Base-by-base conservation (phyloP, 345 rosid species). In the Populus alba region DNA sequence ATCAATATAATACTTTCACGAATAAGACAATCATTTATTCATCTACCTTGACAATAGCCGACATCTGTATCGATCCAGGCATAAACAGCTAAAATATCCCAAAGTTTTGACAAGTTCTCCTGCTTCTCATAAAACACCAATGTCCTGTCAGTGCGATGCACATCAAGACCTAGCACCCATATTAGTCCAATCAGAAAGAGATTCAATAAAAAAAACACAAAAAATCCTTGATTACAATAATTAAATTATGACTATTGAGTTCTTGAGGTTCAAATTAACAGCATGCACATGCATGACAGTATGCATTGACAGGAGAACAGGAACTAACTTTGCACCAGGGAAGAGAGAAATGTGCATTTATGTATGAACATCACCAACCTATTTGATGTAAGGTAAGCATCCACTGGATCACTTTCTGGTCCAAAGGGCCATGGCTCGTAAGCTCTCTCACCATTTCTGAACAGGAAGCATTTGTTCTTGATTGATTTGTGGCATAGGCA, bases 61-160 rank as follows among this genome's bases (percentile, higher is more conserved):
- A 94, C 94, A 81, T 96, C 99, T 57, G 82, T 88, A 84, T 94
- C 99, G 71, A 94, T 85, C 97, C 99, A 92, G 39, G 99, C 95
- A 85, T 96, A 96, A 81, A 94, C 94, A 79, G 97, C 89, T 25
- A 96, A 90, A 83, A 96, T 89, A 85, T 96, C 99, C 99, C 97
- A 92, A 73, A 94, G 97, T 86, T 90, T 96, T 18, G 98, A 90
- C 85, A 96, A 83, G 85, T 96, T 87, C 78, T 92, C 90, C 79
- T 89, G 92, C 85, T 91, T 91, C 88, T 96, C 98, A 49, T 94
- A 96, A 79, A 96, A 94, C 25, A 90, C 91, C 86, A 96, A 76
- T 15, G 90, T 81, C 87, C 99, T 91, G 83, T 94, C 99, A 7
- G 99, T 96, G 72, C 99, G 98, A 83, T 83, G 82, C 75, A 96